Conservation (phyloP, 164 flowering plant genomes). For the Magnolia changhungtana region DNA sequence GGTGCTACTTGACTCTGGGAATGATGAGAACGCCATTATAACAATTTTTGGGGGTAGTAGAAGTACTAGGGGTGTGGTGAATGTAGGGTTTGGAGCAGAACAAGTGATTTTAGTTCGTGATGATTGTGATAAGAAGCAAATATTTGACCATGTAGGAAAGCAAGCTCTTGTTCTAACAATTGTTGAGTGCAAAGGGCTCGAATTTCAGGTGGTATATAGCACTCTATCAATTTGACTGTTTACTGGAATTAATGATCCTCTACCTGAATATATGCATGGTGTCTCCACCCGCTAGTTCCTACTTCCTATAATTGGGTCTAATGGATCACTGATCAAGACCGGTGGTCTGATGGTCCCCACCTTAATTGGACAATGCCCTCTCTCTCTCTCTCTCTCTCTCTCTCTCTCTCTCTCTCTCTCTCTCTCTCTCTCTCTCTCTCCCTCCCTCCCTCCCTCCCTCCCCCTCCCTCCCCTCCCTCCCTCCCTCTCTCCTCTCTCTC, state of each 20-base stretch:
- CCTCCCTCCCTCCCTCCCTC: too few relatives aligned
- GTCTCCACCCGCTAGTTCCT: background rate
- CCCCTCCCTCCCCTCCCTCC: too few relatives aligned
- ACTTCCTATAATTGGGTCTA: background rate
- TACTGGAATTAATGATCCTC: background rate
- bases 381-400: too few relatives aligned
- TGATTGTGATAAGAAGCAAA: conserved; percentile 43
- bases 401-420: too few relatives aligned
- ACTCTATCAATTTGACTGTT: background rate
- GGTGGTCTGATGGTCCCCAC: background rate
- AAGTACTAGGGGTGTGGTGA: conserved; percentile 21
- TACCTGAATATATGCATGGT: background rate
- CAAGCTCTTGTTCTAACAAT: conserved; percentile 78
- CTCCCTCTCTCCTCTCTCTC: too few relatives aligned
- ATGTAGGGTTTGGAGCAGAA: conserved; percentile 71
- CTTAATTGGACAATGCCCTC: too few relatives aligned
- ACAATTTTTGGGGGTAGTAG: conserved; percentile 59
- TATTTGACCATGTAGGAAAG: conserved; percentile 45
- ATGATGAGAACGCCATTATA: conserved; percentile 52
- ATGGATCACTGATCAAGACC: background rate
- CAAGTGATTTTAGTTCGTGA: conserved; percentile 86
- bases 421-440: too few relatives aligned
- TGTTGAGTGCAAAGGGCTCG: conserved; percentile 81
- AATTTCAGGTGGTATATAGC: conserved; percentile 57
- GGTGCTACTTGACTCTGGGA: conserved; percentile 49